Conservation (phyloP, 2,329 filamentous ascomycete species). For the Talaromyces pinophilus region DNA sequence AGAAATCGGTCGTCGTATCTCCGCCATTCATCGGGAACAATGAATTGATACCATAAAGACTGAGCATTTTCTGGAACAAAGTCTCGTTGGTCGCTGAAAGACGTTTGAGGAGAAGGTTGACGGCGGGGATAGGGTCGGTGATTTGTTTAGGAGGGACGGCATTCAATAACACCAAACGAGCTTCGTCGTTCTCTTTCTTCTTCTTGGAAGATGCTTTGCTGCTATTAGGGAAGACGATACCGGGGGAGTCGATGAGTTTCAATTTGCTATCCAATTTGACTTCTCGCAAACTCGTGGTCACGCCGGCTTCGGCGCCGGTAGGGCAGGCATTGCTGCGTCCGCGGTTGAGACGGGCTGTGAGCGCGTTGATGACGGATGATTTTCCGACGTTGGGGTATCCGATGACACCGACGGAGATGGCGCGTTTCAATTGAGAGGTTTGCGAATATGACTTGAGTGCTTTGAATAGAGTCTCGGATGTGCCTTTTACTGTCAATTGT, state of each 20-base stretch:
- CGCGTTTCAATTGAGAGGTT: constrained; percentile 79
- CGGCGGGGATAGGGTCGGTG: constrained; percentile 84
- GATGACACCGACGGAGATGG: constrained; percentile 88
- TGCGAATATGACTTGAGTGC: constrained; percentile 82
- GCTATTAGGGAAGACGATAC: constrained; percentile 82
- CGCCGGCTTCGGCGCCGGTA: constrained; percentile 85
- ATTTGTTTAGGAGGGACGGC: constrained; percentile 93
- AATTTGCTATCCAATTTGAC: constrained; percentile 96
- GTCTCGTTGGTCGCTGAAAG: constrained; percentile 68
- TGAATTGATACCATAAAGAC: constrained; percentile 80
- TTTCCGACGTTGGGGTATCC: constrained; percentile 97
- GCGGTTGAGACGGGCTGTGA: constrained; percentile 72
- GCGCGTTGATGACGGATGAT: constrained; percentile 92
- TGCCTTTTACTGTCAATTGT: constrained; percentile 81
- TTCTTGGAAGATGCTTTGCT: constrained; percentile 57
- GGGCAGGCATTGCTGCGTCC: constrained; percentile 71
- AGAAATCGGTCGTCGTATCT: constrained; percentile 83
- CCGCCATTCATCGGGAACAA: constrained; percentile 66
- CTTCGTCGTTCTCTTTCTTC: constrained; percentile 69
- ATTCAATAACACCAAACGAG: constrained; percentile 83
- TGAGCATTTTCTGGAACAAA: constrained; percentile 75
- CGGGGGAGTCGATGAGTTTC: constrained; percentile 88
- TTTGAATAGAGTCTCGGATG: constrained; percentile 80
- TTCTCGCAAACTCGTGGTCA: constrained; percentile 82
- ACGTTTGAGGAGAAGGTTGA: constrained; percentile 78